A percentile compares a stretch with the other conserved stretches of the same genome.
phyloP scores from a whole-genome alignment of 176 grass and related monocot genomes.

The Eragrostis curvula region DNA sequence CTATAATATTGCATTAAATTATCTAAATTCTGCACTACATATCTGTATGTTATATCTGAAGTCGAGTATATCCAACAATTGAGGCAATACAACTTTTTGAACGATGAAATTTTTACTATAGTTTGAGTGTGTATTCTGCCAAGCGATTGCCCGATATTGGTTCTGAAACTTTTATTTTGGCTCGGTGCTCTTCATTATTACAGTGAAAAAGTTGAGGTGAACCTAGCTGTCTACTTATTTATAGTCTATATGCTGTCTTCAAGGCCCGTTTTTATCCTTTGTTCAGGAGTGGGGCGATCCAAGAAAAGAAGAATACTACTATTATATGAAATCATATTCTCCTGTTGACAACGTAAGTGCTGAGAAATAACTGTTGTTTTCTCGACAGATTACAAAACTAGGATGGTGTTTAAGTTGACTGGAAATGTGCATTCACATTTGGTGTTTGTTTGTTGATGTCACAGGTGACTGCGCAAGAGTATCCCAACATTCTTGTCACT shows the following conservation, averaged over 20 bases:
- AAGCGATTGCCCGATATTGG: too few relatives aligned
- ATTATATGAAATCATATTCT: conserved; percentile 98
- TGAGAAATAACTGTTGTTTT: background rate
- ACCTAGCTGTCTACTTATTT: background rate
- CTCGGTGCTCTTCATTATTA: background rate
- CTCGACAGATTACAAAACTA: background rate
- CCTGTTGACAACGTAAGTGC: conserved; percentile 87
- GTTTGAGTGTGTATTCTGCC: background rate
- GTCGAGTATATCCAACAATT: background rate
- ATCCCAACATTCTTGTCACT: conserved; percentile 87
- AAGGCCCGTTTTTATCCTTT: conserved; percentile 12
- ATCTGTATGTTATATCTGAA: background rate
- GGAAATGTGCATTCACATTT: background rate
- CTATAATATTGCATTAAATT: background rate
- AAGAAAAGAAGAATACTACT: conserved; percentile 85
- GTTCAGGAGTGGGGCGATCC: conserved; percentile 97
- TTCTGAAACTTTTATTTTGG: background rate
- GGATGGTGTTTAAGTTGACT: background rate
- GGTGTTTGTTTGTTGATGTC: conserved; percentile 20
- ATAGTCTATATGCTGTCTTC: background rate
- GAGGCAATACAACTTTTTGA: background rate
- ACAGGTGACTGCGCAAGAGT: conserved; percentile 72
- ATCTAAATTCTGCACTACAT: background rate
- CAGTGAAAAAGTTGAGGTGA: background rate
- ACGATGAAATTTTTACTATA: background rate